A percentile compares a stretch with the other conserved stretches of the same genome.
Evolutionary conservation across 2,329 filamentous ascomycete genomes (phyloP).

Genomic region (Colletotrichum tropicicola): DNA sequence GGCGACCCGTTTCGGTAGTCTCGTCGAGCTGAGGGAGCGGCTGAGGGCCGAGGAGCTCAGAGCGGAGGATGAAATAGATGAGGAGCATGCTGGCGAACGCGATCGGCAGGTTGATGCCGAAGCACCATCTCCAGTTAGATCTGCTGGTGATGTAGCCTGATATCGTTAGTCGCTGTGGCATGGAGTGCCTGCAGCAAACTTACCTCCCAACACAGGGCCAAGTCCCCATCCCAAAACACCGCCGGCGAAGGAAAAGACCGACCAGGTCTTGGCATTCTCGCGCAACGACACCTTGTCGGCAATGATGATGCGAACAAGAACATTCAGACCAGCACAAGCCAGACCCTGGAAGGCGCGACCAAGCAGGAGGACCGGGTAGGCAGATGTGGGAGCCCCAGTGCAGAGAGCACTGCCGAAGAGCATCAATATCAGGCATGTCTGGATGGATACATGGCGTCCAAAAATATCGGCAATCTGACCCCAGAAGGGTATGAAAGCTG

Average conservation of each 20-base stretch:
- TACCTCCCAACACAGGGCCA: constrained; percentile 68
- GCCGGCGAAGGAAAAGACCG: constrained; percentile 67
- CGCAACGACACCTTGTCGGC: constrained; percentile 69
- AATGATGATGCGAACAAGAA: constrained; percentile 69
- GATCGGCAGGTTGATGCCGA: constrained; percentile 70
- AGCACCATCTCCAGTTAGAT: constrained; percentile 72
- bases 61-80: constrained; percentile 64
- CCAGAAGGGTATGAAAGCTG: constrained; percentile 73
- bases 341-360: constrained; percentile 72
- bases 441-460: constrained; percentile 67
- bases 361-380: constrained; percentile 68
- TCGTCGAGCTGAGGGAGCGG: constrained; percentile 55
- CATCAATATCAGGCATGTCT: constrained; percentile 68
- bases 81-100: constrained; percentile 59
- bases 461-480: constrained; percentile 73
- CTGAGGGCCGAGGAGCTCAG: constrained; percentile 65
- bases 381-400: constrained; percentile 59
- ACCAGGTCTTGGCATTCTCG: constrained; percentile 71
- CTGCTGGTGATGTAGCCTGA: constrained; percentile 56
- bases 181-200: not conserved
- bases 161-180: not conserved
- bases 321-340: constrained; percentile 68
- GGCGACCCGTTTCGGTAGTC: constrained; percentile 41
- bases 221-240: constrained; percentile 65
- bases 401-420: constrained; percentile 69